Percentiles rank a stretch among this genome's conserved stretches.
phyloP scores from a whole-genome alignment of 129 eudicot genomes.

The Tagetes erecta region DNA sequence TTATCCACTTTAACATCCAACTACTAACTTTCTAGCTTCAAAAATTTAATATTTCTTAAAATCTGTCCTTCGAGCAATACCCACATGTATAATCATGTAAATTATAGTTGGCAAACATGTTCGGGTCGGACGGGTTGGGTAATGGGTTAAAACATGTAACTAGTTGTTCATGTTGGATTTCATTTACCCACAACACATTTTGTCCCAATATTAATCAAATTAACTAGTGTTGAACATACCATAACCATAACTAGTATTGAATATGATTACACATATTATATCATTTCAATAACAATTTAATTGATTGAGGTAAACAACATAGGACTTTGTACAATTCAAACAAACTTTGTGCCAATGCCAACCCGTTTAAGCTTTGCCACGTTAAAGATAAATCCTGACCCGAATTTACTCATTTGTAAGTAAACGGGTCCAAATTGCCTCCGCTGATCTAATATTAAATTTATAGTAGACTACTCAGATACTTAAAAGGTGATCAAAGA shows the following conservation, averaged over 20 bases:
- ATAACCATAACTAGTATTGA: neutral
- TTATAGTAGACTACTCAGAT: neutral
- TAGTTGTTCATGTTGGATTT: neutral
- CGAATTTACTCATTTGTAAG: neutral
- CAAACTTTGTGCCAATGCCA: neutral
- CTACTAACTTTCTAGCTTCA: neutral
- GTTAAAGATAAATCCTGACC: neutral
- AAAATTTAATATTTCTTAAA: no score
- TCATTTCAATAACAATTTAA: neutral
- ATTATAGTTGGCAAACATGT: neutral
- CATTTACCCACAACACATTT: neutral
- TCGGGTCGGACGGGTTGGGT: neutral
- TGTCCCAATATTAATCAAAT: neutral
- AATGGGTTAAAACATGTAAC: neutral
- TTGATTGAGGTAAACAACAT: neutral
- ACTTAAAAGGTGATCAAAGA: conserved; percentile 7
- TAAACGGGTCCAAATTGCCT: neutral
- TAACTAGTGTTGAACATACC: no score
- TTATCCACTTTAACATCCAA: neutral
- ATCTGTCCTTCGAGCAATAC: neutral
- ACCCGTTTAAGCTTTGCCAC: neutral
- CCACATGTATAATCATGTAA: neutral
- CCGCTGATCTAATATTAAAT: neutral
- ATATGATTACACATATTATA: neutral
- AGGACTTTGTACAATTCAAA: neutral